These are phyloP conservation scores for Boletus vinaceobasis DNA, from an alignment of 768 basidiomycete species.

Conservation along the genomic window DNA sequence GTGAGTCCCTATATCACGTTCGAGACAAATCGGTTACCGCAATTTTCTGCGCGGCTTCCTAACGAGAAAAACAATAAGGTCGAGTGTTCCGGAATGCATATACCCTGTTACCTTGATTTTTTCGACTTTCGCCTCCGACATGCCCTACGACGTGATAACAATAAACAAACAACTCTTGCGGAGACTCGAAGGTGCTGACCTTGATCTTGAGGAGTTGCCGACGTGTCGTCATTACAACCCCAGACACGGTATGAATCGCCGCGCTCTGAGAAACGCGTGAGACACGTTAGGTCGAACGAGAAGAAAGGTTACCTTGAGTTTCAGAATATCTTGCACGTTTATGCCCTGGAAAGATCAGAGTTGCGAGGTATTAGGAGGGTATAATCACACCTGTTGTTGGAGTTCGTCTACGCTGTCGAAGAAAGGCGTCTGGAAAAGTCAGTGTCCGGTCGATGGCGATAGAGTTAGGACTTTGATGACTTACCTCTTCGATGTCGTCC, in stretches of 20 bases:
- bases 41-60: slow-evolving; percentile 92
- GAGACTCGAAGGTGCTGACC: slow-evolving; percentile 38
- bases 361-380: slow-evolving; percentile 4
- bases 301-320: slow-evolving; percentile 65
- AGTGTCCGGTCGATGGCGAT: background rate
- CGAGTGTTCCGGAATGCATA: slow-evolving; percentile 4
- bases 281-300: background rate
- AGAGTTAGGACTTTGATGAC: background rate
- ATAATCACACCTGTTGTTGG: slow-evolving; percentile 63
- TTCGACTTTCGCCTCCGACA: slow-evolving; percentile 96
- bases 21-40: slow-evolving; percentile 41
- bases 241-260: slow-evolving; percentile 80
- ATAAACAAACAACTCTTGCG: background rate
- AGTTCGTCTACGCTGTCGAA: slow-evolving; percentile 84
- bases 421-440: slow-evolving; percentile 45
- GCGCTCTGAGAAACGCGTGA: slow-evolving; percentile 47
- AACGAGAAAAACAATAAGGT: background rate
- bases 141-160: slow-evolving; percentile 52
- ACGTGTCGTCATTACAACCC: slow-evolving; percentile 88
- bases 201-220: slow-evolving; percentile 92
- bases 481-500: slow-evolving; percentile 44
- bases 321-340: slow-evolving; percentile 91
- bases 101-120: slow-evolving; percentile 74
- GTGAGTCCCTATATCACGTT: background rate
- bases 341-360: slow-evolving; percentile 60